A percentile compares a stretch with the other conserved stretches of the same genome.
These are phyloP conservation scores for Cupressus sempervirens DNA, from an alignment of 75 land plant species.

Conservation along the genomic window DNA sequence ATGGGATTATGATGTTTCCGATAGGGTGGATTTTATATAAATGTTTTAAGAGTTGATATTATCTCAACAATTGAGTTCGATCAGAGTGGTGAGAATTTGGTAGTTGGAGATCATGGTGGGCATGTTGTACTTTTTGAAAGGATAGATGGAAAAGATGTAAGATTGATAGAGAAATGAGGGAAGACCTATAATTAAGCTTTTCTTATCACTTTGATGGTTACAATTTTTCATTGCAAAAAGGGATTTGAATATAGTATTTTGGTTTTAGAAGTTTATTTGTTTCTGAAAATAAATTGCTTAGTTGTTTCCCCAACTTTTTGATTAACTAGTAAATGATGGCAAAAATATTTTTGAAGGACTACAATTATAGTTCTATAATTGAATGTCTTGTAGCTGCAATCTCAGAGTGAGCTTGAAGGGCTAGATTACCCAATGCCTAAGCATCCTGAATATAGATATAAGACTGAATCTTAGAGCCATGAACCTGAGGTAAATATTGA, in stretches of 20 bases:
- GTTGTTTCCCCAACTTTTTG: background rate
- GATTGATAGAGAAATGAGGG: slow-evolving; percentile 3
- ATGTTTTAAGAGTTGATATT: no score
- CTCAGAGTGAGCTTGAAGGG: slow-evolving; percentile 57
- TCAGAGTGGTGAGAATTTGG: no score
- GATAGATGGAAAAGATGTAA: no score
- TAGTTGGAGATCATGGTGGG: no score
- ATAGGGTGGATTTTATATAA: no score
- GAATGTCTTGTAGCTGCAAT: slow-evolving; percentile 17
- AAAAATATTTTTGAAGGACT: background rate
- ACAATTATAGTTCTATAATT: background rate
- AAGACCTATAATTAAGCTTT: background rate
- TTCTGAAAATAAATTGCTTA: background rate
- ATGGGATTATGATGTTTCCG: no score
- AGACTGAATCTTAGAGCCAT: no score
- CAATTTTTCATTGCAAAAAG: background rate
- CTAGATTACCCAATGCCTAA: no score
- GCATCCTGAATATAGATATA: no score
- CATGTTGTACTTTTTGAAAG: no score
- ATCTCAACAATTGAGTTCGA: no score
- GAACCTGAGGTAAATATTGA: no score
- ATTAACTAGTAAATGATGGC: slow-evolving; percentile 1
- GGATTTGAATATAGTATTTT: background rate
- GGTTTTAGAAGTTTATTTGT: background rate
- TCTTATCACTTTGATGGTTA: background rate